Evolutionary conservation across 2,329 filamentous ascomycete genomes (phyloP), one percentile per base, ranked within the genome.

Genomic region (Pyrenophora teres): DNA sequence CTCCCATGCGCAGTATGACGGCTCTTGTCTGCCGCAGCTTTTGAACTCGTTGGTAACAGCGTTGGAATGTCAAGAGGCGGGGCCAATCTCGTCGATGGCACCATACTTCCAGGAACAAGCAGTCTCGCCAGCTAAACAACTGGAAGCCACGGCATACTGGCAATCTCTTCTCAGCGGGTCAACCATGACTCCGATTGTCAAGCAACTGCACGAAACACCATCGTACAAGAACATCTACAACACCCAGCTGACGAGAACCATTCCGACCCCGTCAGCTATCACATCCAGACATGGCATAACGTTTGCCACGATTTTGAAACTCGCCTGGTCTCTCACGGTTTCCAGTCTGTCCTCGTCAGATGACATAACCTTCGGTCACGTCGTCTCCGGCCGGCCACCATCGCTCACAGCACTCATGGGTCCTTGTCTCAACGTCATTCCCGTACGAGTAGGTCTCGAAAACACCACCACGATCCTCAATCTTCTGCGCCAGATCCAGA

Each of bases 301-400:
- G 7, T 40, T 40, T 40, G 37, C 37, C 19, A 40, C 37, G 15
- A 40, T 40, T 8, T 19, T 40, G 21, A 40, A 40, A n/a, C 37
- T 40, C 37, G 37, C 37, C 37, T 40, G 37, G 37, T 40, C 37
- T 15, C 37, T 40, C 37, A 40, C 37, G 8, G 19, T 40, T 40
- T 25, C 18, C 9, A 27, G 13, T 4, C 18, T 40, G 21, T 40
- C 37, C 19, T 40, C 37, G 18, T 40, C 37, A 15, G n/a, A 27
- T 19, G 37, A 40, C 19, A 15, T 40, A 27, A 40, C 19, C 5
- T 40, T 40, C 21, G 37, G 37, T 9, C 37, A 40, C 21, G 37
- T 40, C 10, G 37, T 40, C 21, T 40, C 37, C 12, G 37, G 37
- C 5, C 37, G 37, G 12, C 37, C 37, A 40, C 37, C 37, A 27